phyloP scores from a whole-genome alignment of 495 filamentous ascomycete genomes.

The Lichenothelia convexa region DNA sequence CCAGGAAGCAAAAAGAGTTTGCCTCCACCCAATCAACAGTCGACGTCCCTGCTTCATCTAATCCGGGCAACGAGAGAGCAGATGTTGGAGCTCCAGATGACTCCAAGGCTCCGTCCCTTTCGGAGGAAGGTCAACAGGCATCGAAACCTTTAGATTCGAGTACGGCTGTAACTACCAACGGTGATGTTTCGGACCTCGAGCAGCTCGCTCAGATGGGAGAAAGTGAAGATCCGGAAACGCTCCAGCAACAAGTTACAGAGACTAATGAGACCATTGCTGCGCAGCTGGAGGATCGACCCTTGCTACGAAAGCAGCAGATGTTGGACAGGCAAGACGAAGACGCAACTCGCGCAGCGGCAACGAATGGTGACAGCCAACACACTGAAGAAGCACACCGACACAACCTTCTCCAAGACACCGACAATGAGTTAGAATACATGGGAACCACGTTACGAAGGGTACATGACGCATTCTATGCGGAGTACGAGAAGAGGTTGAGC shows the following conservation, averaged over 20 bases:
- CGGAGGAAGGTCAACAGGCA: neutral
- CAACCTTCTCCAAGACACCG: slow-evolving; percentile 69
- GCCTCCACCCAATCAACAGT: too few species aligned
- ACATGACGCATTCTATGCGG: slow-evolving; percentile 62
- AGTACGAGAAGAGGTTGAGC: slow-evolving; percentile 43
- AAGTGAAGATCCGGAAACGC: slow-evolving; percentile 47
- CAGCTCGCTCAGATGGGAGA: slow-evolving; percentile 62
- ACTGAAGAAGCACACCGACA: slow-evolving; percentile 38
- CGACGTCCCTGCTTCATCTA: too few species aligned
- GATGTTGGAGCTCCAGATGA: neutral
- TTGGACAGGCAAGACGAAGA: slow-evolving; percentile 58
- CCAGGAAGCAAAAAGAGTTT: slow-evolving; percentile 60
- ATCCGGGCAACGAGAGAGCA: slow-evolving; percentile 9
- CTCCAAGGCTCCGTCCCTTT: neutral
- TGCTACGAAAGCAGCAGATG: slow-evolving; percentile 73
- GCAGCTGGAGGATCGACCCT: slow-evolving; percentile 71
- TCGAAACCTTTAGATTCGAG: slow-evolving; percentile 5
- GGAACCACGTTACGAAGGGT: slow-evolving; percentile 54
- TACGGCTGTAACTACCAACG: slow-evolving; percentile 12
- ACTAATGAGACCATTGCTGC: slow-evolving; percentile 73
- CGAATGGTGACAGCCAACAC: slow-evolving; percentile 22
- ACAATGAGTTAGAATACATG: slow-evolving; percentile 57
- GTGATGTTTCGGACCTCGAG: slow-evolving; percentile 42
- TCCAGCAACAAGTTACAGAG: slow-evolving; percentile 58
- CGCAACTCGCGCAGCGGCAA: slow-evolving; percentile 5